A percentile compares a stretch with the other conserved stretches of the same genome.
Conservation (phyloP, 2,329 filamentous ascomycete genomes). For the Fusarium coffeatum region DNA sequence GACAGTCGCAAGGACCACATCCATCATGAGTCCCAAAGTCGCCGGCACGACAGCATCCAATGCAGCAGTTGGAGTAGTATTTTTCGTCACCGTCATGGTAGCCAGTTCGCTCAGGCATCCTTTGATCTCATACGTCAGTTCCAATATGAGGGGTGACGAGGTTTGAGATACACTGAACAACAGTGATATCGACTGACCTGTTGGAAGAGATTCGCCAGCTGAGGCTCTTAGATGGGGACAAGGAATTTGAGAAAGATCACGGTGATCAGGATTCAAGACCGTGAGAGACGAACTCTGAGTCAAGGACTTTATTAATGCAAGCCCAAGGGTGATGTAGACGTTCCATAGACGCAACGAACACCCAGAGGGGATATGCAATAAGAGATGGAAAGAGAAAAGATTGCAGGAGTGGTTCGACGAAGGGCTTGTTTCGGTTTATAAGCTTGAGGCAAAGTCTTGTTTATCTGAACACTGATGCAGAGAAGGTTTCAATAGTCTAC, state of each 20-base stretch:
- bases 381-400: not conserved
- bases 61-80: conserved; percentile 44
- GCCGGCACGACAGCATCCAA: conserved; percentile 48
- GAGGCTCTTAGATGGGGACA: not conserved
- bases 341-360: conserved; percentile 32
- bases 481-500: conserved; percentile 5
- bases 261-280: not conserved
- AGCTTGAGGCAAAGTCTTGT: not conserved
- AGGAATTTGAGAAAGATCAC: not conserved
- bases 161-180: not conserved
- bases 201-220: not conserved
- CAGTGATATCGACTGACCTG: not conserved
- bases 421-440: not conserved
- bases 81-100: not conserved
- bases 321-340: conserved; percentile 14
- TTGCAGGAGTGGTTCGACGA: not conserved
- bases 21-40: conserved; percentile 51
- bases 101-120: conserved; percentile 1
- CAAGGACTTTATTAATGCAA: conserved; percentile 3
- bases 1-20: conserved; percentile 35
- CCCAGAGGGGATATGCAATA: not conserved
- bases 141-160: not conserved
- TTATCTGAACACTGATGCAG: not conserved
- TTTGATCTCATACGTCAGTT: not conserved
- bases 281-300: not conserved